Percentiles rank a stretch among this genome's conserved stretches.
Conservation (phyloP, 208 protist genomes). For the Trypanosomatidae sp. region DNA sequence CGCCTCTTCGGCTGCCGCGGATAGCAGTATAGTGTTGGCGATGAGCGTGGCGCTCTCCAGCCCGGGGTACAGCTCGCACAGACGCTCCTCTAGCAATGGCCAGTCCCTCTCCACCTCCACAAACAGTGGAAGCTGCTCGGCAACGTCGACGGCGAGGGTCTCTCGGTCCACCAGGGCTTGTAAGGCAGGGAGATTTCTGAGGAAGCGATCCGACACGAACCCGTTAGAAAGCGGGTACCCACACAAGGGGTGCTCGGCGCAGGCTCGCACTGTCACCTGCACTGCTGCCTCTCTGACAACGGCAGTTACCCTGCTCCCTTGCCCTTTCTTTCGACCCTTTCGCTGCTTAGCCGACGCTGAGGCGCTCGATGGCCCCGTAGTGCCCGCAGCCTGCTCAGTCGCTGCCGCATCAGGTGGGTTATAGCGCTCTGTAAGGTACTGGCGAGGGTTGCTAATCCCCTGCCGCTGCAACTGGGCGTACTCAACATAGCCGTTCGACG, state of each 20-base stretch:
- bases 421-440: constrained; percentile 61
- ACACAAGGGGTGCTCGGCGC: constrained; percentile 47
- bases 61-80: constrained; percentile 58
- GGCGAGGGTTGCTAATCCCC: constrained; percentile 51
- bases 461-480: constrained; percentile 54
- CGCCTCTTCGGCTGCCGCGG: constrained; percentile 25
- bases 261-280: constrained; percentile 29
- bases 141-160: constrained; percentile 43
- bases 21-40: constrained; percentile 38
- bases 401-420: constrained; percentile 38
- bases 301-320: constrained; percentile 8
- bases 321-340: constrained; percentile 23
- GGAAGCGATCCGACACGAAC: constrained; percentile 63
- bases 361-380: neutral
- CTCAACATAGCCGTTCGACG: constrained; percentile 75
- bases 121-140: constrained; percentile 39
- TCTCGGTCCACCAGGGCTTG: constrained; percentile 56
- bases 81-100: constrained; percentile 36
- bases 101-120: constrained; percentile 60
- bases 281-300: constrained; percentile 2
- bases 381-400: neutral
- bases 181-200: constrained; percentile 52
- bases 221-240: constrained; percentile 55
- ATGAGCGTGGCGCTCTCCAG: constrained; percentile 40
- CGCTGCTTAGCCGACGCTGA: constrained; percentile 13